Percentiles rank a stretch among this genome's conserved stretches.
Evolutionary conservation across 805 yeast genomes (phyloP).

Genomic region (Lachancea sp.): DNA sequence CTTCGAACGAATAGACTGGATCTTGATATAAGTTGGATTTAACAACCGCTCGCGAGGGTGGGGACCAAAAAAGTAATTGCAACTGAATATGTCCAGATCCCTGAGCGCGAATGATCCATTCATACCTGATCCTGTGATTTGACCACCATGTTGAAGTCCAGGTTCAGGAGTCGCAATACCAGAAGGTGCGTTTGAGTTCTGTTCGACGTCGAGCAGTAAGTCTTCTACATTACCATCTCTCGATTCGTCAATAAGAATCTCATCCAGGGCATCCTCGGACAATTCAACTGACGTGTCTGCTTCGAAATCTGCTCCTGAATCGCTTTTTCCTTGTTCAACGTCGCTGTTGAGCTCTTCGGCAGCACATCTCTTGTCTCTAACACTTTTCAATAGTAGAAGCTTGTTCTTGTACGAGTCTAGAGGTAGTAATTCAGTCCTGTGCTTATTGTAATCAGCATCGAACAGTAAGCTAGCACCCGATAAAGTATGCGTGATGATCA

Average conservation of each 20-base stretch:
- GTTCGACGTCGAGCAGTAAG: slow-evolving; percentile 37
- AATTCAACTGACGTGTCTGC: slow-evolving; percentile 22
- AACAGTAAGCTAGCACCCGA: slow-evolving; percentile 68
- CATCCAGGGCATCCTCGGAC: slow-evolving; percentile 23
- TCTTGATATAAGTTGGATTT: slow-evolving; percentile 39
- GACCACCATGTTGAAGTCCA: slow-evolving; percentile 21
- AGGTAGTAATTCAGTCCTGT: slow-evolving; percentile 13
- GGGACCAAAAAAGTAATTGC: slow-evolving; percentile 59
- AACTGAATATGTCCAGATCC: slow-evolving; percentile 55
- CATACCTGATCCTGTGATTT: slow-evolving; percentile 38
- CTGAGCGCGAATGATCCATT: slow-evolving; percentile 51
- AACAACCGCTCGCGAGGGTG: slow-evolving; percentile 40
- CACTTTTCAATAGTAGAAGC: slow-evolving; percentile 31
- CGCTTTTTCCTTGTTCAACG: slow-evolving; percentile 30
- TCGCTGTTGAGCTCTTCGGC: slow-evolving; percentile 34
- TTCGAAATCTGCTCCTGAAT: slow-evolving; percentile 20
- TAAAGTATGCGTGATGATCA: slow-evolving; percentile 51
- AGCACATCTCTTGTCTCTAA: slow-evolving; percentile 33
- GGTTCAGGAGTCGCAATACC: slow-evolving; percentile 34
- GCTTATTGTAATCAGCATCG: slow-evolving; percentile 58
- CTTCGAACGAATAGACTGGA: slow-evolving; percentile 55
- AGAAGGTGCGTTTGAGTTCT: slow-evolving; percentile 34
- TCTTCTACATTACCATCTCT: slow-evolving; percentile 13
- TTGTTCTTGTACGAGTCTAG: slow-evolving; percentile 19
- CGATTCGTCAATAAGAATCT: slow-evolving; percentile 20